Evolutionary conservation across 116 monocot species (phyloP), one percentile per base, ranked within the genome.

Genomic region (Posidonia oceanica): DNA sequence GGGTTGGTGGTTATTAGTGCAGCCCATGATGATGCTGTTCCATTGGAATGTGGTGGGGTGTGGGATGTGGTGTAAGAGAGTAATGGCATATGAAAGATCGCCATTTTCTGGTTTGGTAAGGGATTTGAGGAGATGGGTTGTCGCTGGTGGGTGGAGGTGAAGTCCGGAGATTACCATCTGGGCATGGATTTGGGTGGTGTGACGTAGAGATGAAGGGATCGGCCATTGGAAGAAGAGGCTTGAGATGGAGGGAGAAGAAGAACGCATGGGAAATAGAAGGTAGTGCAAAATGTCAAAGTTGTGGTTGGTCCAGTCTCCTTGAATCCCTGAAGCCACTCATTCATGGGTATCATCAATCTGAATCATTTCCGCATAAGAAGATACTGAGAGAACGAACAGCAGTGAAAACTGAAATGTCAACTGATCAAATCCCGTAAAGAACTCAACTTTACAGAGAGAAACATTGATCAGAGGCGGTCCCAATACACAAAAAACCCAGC

Each of bases 1-100:
- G 88, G 74, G 4, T 62, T 54, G 16, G 36, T 17, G n/a, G 2
- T 37, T 18, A 17, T 65, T 10, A 22, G 15, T 21, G 67, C 17
- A 20, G 17, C 16, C 65, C 8, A 74, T 75, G 63, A 86, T 74
- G 77, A 83, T 39, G 72, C 77, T 83, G 76, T 86, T 83, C 69
- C 75, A 89, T 44, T 62, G 77, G 64, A 81, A 85, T 36, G 83
- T 73, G 36, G 79, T 60, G 7, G 83, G 77, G 39, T 12, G 36
- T 14, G 78, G 77, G 36, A 83, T 70, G 56, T 44, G 70, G 64
- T 51, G 39, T 79, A 83, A 81, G 62, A 83, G 51, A 36, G 52
- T 21, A 70, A 83, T 75, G 13, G 75, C 79, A 52, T 73, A 63
- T 38, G 67, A 15, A 59, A 79, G 72, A 20, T 79, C 60, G 36